phyloP scores from a whole-genome alignment of 2,329 filamentous ascomycete species.

The Trichoderma koningiopsis region DNA sequence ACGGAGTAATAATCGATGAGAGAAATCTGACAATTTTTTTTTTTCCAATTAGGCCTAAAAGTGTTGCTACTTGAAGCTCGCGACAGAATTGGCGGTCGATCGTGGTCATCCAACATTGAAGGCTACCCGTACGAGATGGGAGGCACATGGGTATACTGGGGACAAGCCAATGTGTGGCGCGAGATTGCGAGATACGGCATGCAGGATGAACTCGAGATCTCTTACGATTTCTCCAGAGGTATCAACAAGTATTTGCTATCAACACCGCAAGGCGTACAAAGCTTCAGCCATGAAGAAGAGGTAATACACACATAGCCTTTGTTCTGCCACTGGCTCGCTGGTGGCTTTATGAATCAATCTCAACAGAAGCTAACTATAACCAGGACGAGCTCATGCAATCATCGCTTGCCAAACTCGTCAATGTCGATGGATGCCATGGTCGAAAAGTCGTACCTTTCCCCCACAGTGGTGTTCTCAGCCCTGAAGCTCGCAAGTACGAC shows the following conservation, averaged over 20 bases:
- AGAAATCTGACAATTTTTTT: background rate
- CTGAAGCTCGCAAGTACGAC: slow-evolving; percentile 20
- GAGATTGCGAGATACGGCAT: slow-evolving; percentile 22
- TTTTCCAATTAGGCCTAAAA: background rate
- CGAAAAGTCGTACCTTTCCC: slow-evolving; percentile 14
- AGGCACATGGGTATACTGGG: slow-evolving; percentile 15
- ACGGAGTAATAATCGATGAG: background rate
- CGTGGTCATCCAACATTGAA: slow-evolving; percentile 18
- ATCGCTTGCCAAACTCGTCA: slow-evolving; percentile 18
- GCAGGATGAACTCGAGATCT: slow-evolving; percentile 17
- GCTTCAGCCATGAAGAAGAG: slow-evolving; percentile 21
- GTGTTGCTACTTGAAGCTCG: slow-evolving; percentile 13
- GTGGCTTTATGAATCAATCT: background rate
- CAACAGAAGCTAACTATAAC: background rate
- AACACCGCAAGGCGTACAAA: slow-evolving; percentile 3
- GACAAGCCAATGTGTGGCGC: slow-evolving; percentile 19
- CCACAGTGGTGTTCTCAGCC: slow-evolving; percentile 5
- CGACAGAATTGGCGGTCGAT: slow-evolving; percentile 16
- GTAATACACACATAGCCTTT: background rate
- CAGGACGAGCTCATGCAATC: slow-evolving; percentile 20
- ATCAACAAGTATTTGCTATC: slow-evolving; percentile 18
- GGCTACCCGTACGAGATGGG: slow-evolving; percentile 20
- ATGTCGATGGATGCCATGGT: slow-evolving; percentile 15
- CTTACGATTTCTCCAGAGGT: slow-evolving; percentile 18
- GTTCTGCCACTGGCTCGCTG: background rate